These are phyloP conservation scores for Beauveria scarabaeidicola DNA, from an alignment of 2,329 filamentous ascomycete species.

Conservation along the genomic window DNA sequence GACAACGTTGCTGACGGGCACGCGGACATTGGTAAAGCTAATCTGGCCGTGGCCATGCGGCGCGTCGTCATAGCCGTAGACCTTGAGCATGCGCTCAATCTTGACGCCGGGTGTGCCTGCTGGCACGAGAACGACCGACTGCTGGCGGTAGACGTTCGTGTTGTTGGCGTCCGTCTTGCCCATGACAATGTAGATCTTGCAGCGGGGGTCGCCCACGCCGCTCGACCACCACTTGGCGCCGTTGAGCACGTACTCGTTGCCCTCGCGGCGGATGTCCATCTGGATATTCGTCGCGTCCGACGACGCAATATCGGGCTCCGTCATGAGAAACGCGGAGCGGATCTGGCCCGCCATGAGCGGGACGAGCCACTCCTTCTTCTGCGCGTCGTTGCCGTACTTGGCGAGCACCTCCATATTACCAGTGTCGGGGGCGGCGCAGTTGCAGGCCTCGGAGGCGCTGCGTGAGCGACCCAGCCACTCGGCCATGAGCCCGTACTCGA, in stretches of 20 bases:
- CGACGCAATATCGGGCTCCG: constrained; percentile 79
- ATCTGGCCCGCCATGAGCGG: constrained; percentile 79
- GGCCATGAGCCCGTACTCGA: constrained; percentile 97
- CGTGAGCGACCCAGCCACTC: constrained; percentile 86
- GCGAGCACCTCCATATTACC: constrained; percentile 94
- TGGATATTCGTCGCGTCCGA: constrained; percentile 91
- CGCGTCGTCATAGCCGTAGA: constrained; percentile 97
- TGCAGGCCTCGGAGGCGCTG: constrained; percentile 76
- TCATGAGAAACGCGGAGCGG: constrained; percentile 88
- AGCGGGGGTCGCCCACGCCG: constrained; percentile 85
- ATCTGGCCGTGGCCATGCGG: constrained; percentile 96
- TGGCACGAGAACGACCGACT: constrained; percentile 87
- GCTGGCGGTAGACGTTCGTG: constrained; percentile 73
- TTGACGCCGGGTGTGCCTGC: constrained; percentile 74
- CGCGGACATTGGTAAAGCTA: constrained; percentile 79
- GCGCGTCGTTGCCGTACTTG: constrained; percentile 78
- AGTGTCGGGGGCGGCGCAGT: constrained; percentile 85
- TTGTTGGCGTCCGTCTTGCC: constrained; percentile 78
- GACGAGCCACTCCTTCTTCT: constrained; percentile 76
- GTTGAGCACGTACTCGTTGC: constrained; percentile 84
- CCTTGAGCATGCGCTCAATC: constrained; percentile 86
- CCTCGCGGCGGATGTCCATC: constrained; percentile 72
- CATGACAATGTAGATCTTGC: constrained; percentile 93
- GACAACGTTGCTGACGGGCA: constrained; percentile 75
- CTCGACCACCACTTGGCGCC: constrained; percentile 99